Evolutionary conservation across 1,284 basidiomycete genomes (phyloP), one percentile per base, ranked within the genome.

Genomic region (Irpex lacteus): DNA sequence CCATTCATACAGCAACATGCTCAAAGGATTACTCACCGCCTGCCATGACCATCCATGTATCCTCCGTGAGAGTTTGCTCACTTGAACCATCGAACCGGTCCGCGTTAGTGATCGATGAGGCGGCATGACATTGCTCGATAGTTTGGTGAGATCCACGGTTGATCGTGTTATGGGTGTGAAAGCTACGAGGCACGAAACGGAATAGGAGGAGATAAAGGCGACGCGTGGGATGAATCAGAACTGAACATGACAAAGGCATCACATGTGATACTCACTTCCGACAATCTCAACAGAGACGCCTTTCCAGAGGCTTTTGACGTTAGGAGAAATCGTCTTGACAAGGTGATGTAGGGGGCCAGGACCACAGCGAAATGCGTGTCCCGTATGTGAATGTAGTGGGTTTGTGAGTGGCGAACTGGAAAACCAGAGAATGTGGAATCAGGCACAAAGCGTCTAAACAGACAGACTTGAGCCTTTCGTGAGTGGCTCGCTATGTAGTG

Each of bases 11-110:
- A 40, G 7, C n/a, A 11, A 18, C 15, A 34, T 32, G 34, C 11
- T 26, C 18, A 5, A 6, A 75, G 13, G 50, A 18, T 8, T 52
- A 18, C 80, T 50, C 67, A 82, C 81, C 61, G 79, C 80, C 71
- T 83, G 81, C 81, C 81, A 82, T 56, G 78, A 77, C 81, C 81
- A 82, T 47, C 81, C 80, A 70, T 83, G 80, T 58, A 83, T 80
- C 26, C 81, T 76, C 18, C 78, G 72, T 4, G 78, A 66, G 5
- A 66, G 36, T 19, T 37, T 49, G 36, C 60, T 66, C 13, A 66
- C 65, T 32, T 66, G 61, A 3, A 34, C 59, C n/a, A 66, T 59
- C 3, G 56, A 37, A n/a, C 36, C n/a, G 40, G 57, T 49, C 3
- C 49, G 15, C 38, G 32, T 52, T 11, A 53, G 40, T 19, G 40